Evolutionary conservation across 1,139 yeast genomes (phyloP), one percentile per base, ranked within the genome.

Genomic region (Kodamaea alishanica): DNA sequence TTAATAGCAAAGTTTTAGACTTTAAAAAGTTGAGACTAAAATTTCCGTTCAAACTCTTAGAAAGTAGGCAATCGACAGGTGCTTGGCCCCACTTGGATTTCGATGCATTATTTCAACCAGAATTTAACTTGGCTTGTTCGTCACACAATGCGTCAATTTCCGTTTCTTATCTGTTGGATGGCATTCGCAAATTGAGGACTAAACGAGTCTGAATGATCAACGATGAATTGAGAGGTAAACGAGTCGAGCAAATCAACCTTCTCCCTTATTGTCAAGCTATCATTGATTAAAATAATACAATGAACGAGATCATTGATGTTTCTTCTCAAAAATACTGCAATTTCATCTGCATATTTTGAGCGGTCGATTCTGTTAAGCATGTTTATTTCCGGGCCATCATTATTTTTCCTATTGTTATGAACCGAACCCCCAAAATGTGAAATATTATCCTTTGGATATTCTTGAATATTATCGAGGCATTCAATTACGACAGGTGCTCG

Each of bases 211-310:
- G 54, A 51, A 37, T 57, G 58, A 39, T 61, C 66, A 10, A 46
- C 38, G 10, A 56, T 40, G n/a, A 61, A 46, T 38, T 56, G 63
- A 4, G 56, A 49, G 4, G 59, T 44, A 28, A 61, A 54, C 8
- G 57, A 45, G 39, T 56, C 61, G 30, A 61, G 32, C 38, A 60
- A 40, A 7, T 46, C 40, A 7, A 48, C 36, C 35, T 58, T 59
- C 24, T 59, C 60, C 30, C 42, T 41, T 6, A 47, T 49, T 10
- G 45, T 32, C 23, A 57, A 43, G 8, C 29, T 27, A 7, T 39
- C 38, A 41, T 56, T 58, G 33, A 49, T 47, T n/a, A 53, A 24
- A 11, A 57, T 48, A 7, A 40, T 42, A 8, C 43, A 36, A n/a
- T 45, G 43, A 6, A 61, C 47, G 29, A 56, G 43, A 4, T 41